A percentile compares a stretch with the other conserved stretches of the same genome.
Conservation (phyloP, 2,329 filamentous ascomycete genomes). For the Colletotrichum orbiculare region DNA sequence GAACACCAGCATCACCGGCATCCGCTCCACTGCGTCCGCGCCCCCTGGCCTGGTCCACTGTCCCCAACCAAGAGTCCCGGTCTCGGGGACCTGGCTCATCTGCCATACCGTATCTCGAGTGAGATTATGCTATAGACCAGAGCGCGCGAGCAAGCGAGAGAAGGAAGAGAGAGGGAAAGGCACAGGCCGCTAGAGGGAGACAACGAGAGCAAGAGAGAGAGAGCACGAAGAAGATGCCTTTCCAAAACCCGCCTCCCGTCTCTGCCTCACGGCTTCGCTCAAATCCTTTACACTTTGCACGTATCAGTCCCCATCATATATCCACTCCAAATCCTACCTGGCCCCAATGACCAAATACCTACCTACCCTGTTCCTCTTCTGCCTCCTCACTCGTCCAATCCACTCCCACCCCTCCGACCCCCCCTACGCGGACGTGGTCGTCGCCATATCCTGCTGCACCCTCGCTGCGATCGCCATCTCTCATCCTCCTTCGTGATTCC, state of each 20-base stretch:
- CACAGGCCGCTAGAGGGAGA: no score
- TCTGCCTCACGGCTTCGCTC: constrained; percentile 9
- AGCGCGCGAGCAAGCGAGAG: background rate
- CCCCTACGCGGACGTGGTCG: background rate
- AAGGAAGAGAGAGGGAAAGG: background rate
- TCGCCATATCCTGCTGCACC: constrained; percentile 36
- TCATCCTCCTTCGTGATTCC: constrained; percentile 30
- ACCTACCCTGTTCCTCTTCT: constrained; percentile 44
- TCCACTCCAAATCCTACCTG: constrained; percentile 49
- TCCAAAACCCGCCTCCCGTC: constrained; percentile 28
- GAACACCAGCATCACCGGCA: constrained; percentile 27
- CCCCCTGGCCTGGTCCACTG: constrained; percentile 7
- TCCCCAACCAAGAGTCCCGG: background rate
- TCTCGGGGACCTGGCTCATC: constrained; percentile 3
- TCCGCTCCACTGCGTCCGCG: constrained; percentile 31
- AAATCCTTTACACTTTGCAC: constrained; percentile 39
- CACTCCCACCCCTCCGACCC: constrained; percentile 6
- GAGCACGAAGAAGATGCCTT: background rate
- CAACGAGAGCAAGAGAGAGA: no score
- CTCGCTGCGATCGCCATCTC: constrained; percentile 41
- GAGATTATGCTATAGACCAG: background rate
- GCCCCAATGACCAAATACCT: constrained; percentile 48
- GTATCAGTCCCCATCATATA: constrained; percentile 43
- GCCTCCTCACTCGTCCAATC: constrained; percentile 41
- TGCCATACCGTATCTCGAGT: constrained; percentile 17